These are phyloP conservation scores for Candida nemodendra DNA, from an alignment of 805 yeast species.

Conservation along the genomic window DNA sequence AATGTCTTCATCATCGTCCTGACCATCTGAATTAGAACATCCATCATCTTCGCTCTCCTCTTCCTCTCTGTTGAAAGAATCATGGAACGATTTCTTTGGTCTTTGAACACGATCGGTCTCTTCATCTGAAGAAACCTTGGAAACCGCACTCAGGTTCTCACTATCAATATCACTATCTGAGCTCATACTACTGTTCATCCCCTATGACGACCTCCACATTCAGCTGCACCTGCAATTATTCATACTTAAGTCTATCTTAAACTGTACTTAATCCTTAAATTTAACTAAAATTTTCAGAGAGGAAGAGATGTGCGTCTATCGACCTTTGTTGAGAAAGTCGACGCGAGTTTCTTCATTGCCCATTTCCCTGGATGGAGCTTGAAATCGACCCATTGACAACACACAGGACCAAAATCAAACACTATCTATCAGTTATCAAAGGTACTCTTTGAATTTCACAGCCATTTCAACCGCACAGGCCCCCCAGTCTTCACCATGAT, in stretches of 20 bases:
- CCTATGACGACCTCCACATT: too few relatives aligned
- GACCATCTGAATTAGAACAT: conserved; percentile 9
- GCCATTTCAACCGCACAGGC: conserved; percentile 98
- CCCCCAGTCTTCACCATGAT: conserved; percentile 99
- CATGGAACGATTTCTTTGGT: conserved; percentile 9
- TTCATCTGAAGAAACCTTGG: conserved; percentile 2
- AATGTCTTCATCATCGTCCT: not conserved
- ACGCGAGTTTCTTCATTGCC: not conserved
- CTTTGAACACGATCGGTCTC: conserved; percentile 1
- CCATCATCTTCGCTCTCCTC: conserved; percentile 16
- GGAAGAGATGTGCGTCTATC: conserved; percentile 6
- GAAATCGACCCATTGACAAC: too few relatives aligned
- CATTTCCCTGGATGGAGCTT: not conserved
- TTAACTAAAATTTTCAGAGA: conserved; percentile 2
- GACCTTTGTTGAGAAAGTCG: conserved; percentile 1
- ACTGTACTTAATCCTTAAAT: too few relatives aligned
- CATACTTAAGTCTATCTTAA: too few relatives aligned
- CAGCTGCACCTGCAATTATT: too few relatives aligned
- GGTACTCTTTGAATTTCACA: conserved; percentile 33
- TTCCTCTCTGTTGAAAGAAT: conserved; percentile 10
- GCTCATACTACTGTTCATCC: conserved; percentile 6
- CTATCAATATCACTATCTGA: conserved; percentile 14
- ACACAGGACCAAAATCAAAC: too few relatives aligned
- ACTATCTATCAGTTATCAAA: too few relatives aligned
- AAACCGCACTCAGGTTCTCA: conserved; percentile 2